Conservation (phyloP, 495 filamentous ascomycete species). For the Penicillium dipodomyicola region DNA sequence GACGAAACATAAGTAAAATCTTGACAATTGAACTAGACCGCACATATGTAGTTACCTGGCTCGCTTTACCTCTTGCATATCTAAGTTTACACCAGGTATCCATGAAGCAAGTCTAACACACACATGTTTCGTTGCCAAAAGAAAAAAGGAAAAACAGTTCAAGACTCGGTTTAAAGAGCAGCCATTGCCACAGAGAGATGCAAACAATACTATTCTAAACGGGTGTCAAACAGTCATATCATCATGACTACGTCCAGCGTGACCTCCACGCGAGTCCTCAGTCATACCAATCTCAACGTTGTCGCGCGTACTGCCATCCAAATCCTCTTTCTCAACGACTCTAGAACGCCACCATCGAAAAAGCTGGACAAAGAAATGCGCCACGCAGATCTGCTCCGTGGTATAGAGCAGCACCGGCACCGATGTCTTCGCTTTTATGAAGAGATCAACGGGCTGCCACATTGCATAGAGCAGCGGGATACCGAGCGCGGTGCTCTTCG, state of each 20-base stretch:
- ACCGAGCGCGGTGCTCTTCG: slow-evolving; percentile 55
- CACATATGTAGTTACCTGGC: too few relatives aligned
- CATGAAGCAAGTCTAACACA: not conserved
- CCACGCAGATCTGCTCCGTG: slow-evolving; percentile 55
- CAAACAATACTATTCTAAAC: not conserved
- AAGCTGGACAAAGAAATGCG: slow-evolving; percentile 53
- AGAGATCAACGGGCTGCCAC: slow-evolving; percentile 51
- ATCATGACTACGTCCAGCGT: slow-evolving; percentile 4
- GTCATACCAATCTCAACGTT: slow-evolving; percentile 13
- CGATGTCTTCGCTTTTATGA: slow-evolving; percentile 50
- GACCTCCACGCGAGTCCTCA: slow-evolving; percentile 6
- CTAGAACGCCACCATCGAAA: slow-evolving; percentile 48
- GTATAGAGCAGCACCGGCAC: slow-evolving; percentile 56
- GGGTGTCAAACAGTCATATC: slow-evolving; percentile 10
- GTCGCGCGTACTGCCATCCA: slow-evolving; percentile 7
- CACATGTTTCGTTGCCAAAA: not conserved
- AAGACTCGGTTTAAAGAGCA: not conserved
- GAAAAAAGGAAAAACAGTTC: not conserved
- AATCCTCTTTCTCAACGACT: slow-evolving; percentile 28
- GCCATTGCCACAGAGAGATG: not conserved
- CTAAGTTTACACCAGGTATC: not conserved
- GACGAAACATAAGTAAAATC: not conserved
- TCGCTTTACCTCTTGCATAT: too few relatives aligned
- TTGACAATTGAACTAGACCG: not conserved
- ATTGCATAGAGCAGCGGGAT: slow-evolving; percentile 54